Evolutionary conservation across 2,329 filamentous ascomycete species (phyloP).

Genomic region (Stagonosporopsis rhizophila): DNA sequence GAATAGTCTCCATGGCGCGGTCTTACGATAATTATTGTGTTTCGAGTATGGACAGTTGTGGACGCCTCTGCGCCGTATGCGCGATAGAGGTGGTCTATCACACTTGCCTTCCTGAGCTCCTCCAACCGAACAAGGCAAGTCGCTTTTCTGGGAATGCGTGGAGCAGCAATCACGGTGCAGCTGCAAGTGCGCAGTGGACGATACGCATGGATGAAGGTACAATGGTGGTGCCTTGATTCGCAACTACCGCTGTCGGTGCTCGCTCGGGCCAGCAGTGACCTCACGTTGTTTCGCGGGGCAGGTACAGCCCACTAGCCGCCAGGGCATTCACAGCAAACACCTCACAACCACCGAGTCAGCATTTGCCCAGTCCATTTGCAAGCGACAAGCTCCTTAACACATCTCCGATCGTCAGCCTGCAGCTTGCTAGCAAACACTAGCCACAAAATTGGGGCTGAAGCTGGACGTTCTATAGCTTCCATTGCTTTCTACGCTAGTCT

Average conservation of each 20-base stretch:
- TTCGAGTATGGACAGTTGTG: neutral
- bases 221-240: conserved; percentile 31
- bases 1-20: conserved; percentile 81
- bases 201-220: conserved; percentile 18
- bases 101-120: neutral
- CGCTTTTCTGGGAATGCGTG: neutral
- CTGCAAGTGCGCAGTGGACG: conserved; percentile 3
- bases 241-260: conserved; percentile 12
- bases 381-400: conserved; percentile 2
- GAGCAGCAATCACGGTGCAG: neutral
- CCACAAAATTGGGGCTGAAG: conserved; percentile 29
- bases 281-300: conserved; percentile 40
- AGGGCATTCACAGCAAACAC: neutral
- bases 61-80: conserved; percentile 8
- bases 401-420: conserved; percentile 8
- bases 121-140: neutral
- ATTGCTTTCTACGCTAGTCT: conserved; percentile 51
- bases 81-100: conserved; percentile 1
- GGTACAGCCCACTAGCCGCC: conserved; percentile 21
- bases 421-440: conserved; percentile 22
- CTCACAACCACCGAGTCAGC: neutral
- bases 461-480: conserved; percentile 45
- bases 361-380: conserved; percentile 3
- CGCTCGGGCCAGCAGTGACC: conserved; percentile 34
- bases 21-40: neutral